phyloP scores from a whole-genome alignment of 2,329 filamentous ascomycete genomes.

The Fusarium citri region DNA sequence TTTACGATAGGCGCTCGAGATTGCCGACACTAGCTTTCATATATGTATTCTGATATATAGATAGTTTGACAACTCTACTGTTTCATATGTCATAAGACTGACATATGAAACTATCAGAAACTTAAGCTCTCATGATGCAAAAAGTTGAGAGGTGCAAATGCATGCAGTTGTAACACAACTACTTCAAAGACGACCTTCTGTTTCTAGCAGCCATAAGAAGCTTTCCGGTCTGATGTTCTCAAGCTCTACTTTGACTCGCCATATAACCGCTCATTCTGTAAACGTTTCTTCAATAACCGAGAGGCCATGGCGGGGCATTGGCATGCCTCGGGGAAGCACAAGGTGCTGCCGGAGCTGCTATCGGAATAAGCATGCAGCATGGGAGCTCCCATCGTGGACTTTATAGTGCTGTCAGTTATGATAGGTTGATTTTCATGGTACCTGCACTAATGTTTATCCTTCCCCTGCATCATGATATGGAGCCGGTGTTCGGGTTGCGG shows the following conservation, averaged over 20 bases:
- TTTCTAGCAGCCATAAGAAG: neutral
- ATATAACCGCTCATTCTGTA: conserved; percentile 2
- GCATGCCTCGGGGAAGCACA: conserved; percentile 42
- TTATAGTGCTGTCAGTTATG: conserved; percentile 19
- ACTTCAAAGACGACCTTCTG: neutral
- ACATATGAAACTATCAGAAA: neutral
- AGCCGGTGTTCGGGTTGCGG: conserved; percentile 14
- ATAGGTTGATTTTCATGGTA: conserved; percentile 30
- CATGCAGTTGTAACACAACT: neutral
- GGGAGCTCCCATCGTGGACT: conserved; percentile 27
- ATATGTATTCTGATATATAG: neutral
- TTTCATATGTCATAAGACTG: neutral
- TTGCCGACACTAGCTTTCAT: neutral
- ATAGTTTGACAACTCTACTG: neutral
- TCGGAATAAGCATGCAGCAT: conserved; percentile 43
- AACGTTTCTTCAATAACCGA: conserved; percentile 18
- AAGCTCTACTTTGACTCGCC: neutral
- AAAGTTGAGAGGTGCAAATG: neutral
- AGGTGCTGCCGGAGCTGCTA: conserved; percentile 39
- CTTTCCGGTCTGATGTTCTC: neutral
- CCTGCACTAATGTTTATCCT: conserved; percentile 41
- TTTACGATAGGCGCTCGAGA: neutral
- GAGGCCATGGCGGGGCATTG: conserved; percentile 38
- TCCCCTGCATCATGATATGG: conserved; percentile 35
- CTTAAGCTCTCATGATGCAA: neutral